phyloP scores from a whole-genome alignment of 352 stramenopile species.

The Peronospora destructor region DNA sequence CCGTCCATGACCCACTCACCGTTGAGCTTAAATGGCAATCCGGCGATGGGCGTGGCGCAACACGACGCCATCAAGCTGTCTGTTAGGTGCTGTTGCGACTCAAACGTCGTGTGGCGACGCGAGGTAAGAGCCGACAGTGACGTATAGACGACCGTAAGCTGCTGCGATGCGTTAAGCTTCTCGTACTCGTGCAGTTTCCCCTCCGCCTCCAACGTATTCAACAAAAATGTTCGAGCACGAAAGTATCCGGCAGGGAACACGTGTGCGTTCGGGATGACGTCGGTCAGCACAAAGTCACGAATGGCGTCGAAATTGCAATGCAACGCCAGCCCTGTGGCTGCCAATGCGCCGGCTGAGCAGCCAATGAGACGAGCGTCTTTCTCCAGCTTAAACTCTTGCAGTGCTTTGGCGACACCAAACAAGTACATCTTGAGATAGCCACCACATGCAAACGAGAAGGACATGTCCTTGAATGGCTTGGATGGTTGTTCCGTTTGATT shows the following conservation, averaged over 20 bases:
- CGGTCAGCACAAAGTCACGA: slow-evolving; percentile 45
- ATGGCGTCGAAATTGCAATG: slow-evolving; percentile 71
- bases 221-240: slow-evolving; percentile 55
- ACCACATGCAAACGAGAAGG: slow-evolving; percentile 76
- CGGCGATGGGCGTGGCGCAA: slow-evolving; percentile 66
- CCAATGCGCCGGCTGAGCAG: slow-evolving; percentile 63
- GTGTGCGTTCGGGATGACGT: slow-evolving; percentile 51
- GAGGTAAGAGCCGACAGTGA: slow-evolving; percentile 58
- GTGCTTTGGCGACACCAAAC: slow-evolving; percentile 80
- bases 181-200: slow-evolving; percentile 44
- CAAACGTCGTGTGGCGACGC: slow-evolving; percentile 55
- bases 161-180: slow-evolving; percentile 41
- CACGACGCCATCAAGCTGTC: slow-evolving; percentile 62
- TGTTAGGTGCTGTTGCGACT: slow-evolving; percentile 51
- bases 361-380: slow-evolving; percentile 58
- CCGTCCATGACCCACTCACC: slow-evolving; percentile 86
- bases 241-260: slow-evolving; percentile 48
- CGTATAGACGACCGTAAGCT: slow-evolving; percentile 63
- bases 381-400: slow-evolving; percentile 70
- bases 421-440: slow-evolving; percentile 87
- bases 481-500: neutral
- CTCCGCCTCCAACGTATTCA: slow-evolving; percentile 31
- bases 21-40: slow-evolving; percentile 72
- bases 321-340: slow-evolving; percentile 63
- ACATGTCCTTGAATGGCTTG: slow-evolving; percentile 19